A percentile compares a stretch with the other conserved stretches of the same genome.
Evolutionary conservation across 768 basidiomycete genomes (phyloP).

Genomic region (Pisolithus microcarpus): DNA sequence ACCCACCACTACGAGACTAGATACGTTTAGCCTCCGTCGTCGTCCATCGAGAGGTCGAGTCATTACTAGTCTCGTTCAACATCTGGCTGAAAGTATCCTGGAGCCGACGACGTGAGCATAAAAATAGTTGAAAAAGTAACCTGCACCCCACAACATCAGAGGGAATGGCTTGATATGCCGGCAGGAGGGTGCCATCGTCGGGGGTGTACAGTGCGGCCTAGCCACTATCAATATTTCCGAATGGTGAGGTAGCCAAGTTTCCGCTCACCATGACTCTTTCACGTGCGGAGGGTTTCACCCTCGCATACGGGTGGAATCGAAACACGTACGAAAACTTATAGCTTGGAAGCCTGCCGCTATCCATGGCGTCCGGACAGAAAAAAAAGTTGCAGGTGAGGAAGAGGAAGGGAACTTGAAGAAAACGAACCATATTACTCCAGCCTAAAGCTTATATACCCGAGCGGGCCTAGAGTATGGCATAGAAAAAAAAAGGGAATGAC

Average conservation of each 20-base stretch:
- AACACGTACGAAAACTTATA: conserved; percentile 7
- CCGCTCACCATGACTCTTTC: conserved; percentile 3
- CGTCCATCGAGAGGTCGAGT: no score
- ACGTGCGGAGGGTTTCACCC: conserved; percentile 2
- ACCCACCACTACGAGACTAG: no score
- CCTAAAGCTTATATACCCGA: conserved; percentile 1
- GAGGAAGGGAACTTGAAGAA: neutral
- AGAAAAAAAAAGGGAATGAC: neutral
- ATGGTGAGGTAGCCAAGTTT: neutral
- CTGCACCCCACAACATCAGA: neutral
- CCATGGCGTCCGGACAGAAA: neutral
- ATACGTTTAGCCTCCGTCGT: no score
- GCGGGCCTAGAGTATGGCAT: neutral
- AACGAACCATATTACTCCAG: neutral
- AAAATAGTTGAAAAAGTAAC: neutral
- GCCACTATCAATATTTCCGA: neutral
- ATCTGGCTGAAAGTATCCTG: no score
- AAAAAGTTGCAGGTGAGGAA: neutral
- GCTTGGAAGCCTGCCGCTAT: conserved; percentile 1
- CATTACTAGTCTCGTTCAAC: no score
- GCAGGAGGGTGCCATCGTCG: neutral
- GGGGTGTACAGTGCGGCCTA: neutral
- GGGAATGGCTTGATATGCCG: neutral
- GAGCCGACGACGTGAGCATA: no score
- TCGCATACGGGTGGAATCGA: conserved; percentile 10